These are phyloP conservation scores for Yamadazyma ubonensis DNA, from an alignment of 805 yeast genomes.

Conservation along the genomic window DNA sequence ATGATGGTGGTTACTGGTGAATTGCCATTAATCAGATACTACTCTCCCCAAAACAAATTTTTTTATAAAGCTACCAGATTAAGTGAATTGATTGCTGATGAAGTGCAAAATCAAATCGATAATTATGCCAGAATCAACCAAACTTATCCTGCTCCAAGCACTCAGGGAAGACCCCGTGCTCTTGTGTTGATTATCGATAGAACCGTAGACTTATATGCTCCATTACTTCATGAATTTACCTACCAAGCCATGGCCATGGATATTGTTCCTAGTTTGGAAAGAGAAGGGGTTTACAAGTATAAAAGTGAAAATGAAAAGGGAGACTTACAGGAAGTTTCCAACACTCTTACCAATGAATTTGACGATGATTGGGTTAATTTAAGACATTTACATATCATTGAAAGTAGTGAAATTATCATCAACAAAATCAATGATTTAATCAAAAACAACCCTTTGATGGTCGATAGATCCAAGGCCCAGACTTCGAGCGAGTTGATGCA, in stretches of 20 bases:
- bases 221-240: slow-evolving; percentile 83
- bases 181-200: slow-evolving; percentile 79
- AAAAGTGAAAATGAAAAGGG: slow-evolving; percentile 54
- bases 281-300: slow-evolving; percentile 49
- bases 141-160: slow-evolving; percentile 58
- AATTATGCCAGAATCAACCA: slow-evolving; percentile 68
- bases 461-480: slow-evolving; percentile 63
- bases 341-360: slow-evolving; percentile 52
- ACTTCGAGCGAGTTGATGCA: slow-evolving; percentile 70
- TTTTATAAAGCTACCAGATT: slow-evolving; percentile 54
- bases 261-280: slow-evolving; percentile 45
- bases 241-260: slow-evolving; percentile 94
- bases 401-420: slow-evolving; percentile 62
- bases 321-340: slow-evolving; percentile 28
- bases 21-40: slow-evolving; percentile 81
- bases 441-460: slow-evolving; percentile 71
- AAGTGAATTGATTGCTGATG: slow-evolving; percentile 68
- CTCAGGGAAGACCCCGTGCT: slow-evolving; percentile 61
- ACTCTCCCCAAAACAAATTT: slow-evolving; percentile 48
- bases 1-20: slow-evolving; percentile 81
- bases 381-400: slow-evolving; percentile 73
- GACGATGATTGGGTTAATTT: slow-evolving; percentile 73
- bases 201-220: slow-evolving; percentile 77
- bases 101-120: slow-evolving; percentile 70
- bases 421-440: slow-evolving; percentile 62